Base-by-base conservation (phyloP, 2,329 filamentous ascomycete species). In the Neofusicoccum cordaticola region DNA sequence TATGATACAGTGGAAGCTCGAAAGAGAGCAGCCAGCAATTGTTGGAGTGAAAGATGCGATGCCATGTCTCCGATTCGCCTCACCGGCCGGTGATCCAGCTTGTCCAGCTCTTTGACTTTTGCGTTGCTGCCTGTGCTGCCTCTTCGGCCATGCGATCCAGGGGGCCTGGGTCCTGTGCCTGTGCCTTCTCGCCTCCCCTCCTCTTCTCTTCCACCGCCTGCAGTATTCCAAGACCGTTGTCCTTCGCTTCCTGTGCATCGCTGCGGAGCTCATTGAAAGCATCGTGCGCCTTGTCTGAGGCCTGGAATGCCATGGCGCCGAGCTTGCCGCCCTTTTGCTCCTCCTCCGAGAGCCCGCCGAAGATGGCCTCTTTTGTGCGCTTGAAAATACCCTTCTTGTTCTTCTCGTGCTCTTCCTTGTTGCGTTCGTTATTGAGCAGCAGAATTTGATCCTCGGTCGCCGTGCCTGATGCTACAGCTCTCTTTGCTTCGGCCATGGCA, bases 381-480 rank as follows among this genome's bases (percentile, higher is more conserved):
- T 72, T 74, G 57, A 78, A 73, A 51, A 78, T 67, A 8, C 77
- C 77, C 34, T 74, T 74, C 66, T 72, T 69, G 48, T 73, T 64
- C 71, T 73, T 72, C 51, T 87, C 85, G 47, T 83, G 81, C 69
- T 84, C 85, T 68, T 88, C 81, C 58, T 85, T 82, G 73, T 90
- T 88, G 13, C 89, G 81, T 74, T 92, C 89, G 74, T 79, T 76
- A 52, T 81, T 78, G 39, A 86, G 77, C 34, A 85, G 78, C 39
- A 81, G 74, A n/a, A 80, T 75, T 69, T 86, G 82, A 44, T 83
- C 81, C 63, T 84, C 79, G 3, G 78, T 79, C 22, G 83, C 83
- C 13, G 67, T 75, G 6, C 84, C 83, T 31, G 69, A 41, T 39
- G 71, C 70, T 39, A 80, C 73, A 6, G 82, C 82, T 41, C 72